These are phyloP conservation scores for Fagopyrum homotropicum DNA, from an alignment of 148 eudicot genomes.

Conservation along the genomic window DNA sequence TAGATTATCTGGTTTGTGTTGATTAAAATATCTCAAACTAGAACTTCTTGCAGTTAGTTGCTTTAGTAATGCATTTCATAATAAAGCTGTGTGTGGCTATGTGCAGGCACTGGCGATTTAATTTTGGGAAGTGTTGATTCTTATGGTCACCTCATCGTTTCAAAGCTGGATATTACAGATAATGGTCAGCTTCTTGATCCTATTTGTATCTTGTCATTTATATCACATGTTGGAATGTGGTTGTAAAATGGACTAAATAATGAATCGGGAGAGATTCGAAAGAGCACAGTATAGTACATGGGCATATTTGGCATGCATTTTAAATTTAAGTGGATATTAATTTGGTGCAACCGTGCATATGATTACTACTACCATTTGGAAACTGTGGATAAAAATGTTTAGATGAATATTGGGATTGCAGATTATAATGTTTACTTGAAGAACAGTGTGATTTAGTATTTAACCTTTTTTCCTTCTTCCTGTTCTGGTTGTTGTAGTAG, in stretches of 20 bases:
- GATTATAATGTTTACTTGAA: not conserved
- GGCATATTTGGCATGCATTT: not conserved
- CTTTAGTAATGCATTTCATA: not conserved
- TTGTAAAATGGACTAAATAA: not conserved
- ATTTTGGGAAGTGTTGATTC: slow-evolving; percentile 70
- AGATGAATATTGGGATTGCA: not conserved
- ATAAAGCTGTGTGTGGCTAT: not conserved
- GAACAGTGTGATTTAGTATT: not conserved
- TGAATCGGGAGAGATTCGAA: not conserved
- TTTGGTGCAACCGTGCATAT: no score
- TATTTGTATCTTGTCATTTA: not conserved
- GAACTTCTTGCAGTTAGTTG: not conserved
- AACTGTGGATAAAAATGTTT: not conserved
- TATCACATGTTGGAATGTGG: not conserved
- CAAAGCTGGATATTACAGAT: slow-evolving; percentile 32
- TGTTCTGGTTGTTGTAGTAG: no score
- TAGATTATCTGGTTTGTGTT: not conserved
- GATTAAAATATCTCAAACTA: not conserved
- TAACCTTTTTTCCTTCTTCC: not conserved
- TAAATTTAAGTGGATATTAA: not conserved
- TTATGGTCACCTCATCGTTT: slow-evolving; percentile 61
- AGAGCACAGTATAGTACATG: not conserved
- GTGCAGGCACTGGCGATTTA: slow-evolving; percentile 39
- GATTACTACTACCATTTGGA: not conserved
- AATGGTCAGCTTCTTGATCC: slow-evolving; percentile 28